Percentiles rank a stretch among this genome's conserved stretches.
Evolutionary conservation across 2,329 filamentous ascomycete genomes (phyloP).

Genomic region (Teratosphaeria nubilosa): DNA sequence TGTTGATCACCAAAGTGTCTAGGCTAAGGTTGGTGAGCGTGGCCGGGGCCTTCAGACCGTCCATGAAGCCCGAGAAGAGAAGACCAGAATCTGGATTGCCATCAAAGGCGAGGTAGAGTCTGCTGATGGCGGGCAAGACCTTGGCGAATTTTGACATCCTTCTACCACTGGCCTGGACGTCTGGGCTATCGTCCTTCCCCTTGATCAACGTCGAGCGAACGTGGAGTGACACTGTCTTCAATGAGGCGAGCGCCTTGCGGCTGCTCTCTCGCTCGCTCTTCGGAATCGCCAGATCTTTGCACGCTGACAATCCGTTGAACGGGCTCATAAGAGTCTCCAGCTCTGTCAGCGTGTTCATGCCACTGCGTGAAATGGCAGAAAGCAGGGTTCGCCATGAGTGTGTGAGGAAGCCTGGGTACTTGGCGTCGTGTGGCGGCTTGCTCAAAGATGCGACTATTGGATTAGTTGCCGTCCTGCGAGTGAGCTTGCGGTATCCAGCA

Average conservation of each 20-base stretch:
- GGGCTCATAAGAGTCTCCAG: not conserved
- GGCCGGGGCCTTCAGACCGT: not conserved
- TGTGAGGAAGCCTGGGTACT: not conserved
- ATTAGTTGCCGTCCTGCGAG: not conserved
- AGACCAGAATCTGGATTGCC: not conserved
- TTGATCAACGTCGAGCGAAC: not conserved
- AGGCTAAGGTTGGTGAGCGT: not conserved
- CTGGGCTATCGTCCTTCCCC: not conserved
- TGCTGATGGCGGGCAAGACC: not conserved
- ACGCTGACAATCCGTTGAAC: not conserved
- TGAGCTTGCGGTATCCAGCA: slow-evolving; percentile 3
- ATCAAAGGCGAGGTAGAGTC: not conserved
- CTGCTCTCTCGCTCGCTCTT: not conserved
- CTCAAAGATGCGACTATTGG: not conserved
- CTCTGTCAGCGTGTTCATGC: not conserved
- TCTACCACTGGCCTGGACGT: not conserved
- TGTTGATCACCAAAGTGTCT: not conserved
- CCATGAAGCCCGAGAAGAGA: not conserved
- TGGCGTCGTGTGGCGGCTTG: too few species aligned
- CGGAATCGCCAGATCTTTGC: not conserved
- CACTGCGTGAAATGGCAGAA: not conserved
- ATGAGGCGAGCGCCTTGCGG: not conserved
- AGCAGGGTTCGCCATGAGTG: slow-evolving; percentile 4
- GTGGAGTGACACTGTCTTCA: not conserved
- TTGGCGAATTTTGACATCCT: not conserved